A percentile compares a stretch with the other conserved stretches of the same genome.
Conservation (phyloP, 208 protist species). For the Trypanosomatidae sp. region DNA sequence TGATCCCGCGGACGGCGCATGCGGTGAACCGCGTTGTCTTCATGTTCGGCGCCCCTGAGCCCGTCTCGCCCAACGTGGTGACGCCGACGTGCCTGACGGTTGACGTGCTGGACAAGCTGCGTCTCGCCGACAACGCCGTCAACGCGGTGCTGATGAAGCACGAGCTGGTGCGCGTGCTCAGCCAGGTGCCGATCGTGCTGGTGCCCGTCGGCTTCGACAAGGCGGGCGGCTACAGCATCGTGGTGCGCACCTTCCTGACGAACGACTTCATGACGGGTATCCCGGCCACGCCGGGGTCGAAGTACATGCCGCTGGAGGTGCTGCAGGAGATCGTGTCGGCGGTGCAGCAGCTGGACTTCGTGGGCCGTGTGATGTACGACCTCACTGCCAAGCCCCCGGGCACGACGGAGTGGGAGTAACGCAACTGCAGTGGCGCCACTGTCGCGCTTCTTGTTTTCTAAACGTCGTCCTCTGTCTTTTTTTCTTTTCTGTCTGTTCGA, state of each 20-base stretch:
- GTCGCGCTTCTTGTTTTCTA: too few species aligned
- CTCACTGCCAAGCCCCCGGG: constrained; percentile 97
- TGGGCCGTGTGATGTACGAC: constrained; percentile 95
- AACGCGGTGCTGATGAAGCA: constrained; percentile 79
- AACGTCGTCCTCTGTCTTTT: too few species aligned
- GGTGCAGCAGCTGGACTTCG: constrained; percentile 72
- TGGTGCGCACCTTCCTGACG: constrained; percentile 96
- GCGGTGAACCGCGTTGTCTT: constrained; percentile 94
- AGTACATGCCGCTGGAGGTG: constrained; percentile 80
- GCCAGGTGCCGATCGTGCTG: constrained; percentile 94
- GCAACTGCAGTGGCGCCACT: too few species aligned
- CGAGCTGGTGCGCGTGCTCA: constrained; percentile 80
- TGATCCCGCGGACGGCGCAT: constrained; percentile 92
- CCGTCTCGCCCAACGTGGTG: constrained; percentile 33
- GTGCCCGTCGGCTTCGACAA: constrained; percentile 91
- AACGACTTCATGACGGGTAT: constrained; percentile 97
- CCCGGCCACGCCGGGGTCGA: constrained; percentile 81
- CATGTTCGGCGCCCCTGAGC: constrained; percentile 73
- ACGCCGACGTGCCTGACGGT: constrained; percentile 76
- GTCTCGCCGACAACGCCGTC: constrained; percentile 90
- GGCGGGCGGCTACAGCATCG: constrained; percentile 64
- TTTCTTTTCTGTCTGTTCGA: not conserved
- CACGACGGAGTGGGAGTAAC: constrained; percentile 98
- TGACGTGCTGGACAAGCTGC: constrained; percentile 88
- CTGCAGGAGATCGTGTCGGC: constrained; percentile 80